Evolutionary conservation across 2,329 filamentous ascomycete genomes (phyloP).

Genomic region (Rhinocladiella similis): DNA sequence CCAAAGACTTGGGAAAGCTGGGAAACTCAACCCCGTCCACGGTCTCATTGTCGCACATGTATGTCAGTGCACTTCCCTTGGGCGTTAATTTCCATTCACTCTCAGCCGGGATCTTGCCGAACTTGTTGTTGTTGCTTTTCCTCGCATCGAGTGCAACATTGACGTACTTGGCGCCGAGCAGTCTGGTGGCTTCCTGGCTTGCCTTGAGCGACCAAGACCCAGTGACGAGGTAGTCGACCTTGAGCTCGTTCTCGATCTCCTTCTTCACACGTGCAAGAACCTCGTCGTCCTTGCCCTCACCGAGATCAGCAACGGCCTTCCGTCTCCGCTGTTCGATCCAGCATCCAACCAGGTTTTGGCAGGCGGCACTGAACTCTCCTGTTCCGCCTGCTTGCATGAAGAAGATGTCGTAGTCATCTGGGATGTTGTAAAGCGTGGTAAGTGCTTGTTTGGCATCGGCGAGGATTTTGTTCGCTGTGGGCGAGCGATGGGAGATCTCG

Average conservation of each 20-base stretch:
- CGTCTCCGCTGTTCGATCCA: conserved; percentile 74
- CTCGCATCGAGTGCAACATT: conserved; percentile 73
- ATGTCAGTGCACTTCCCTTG: conserved; percentile 68
- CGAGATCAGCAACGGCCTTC: conserved; percentile 57
- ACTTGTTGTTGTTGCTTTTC: conserved; percentile 72
- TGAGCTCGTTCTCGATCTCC: conserved; percentile 68
- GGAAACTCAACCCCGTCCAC: conserved; percentile 81
- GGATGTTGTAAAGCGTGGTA: conserved; percentile 73
- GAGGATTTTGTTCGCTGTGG: conserved; percentile 75
- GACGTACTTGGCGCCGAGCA: conserved; percentile 73
- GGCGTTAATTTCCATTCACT: conserved; percentile 72
- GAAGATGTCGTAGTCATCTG: conserved; percentile 77
- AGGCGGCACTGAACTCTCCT: conserved; percentile 79
- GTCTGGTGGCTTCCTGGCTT: conserved; percentile 73
- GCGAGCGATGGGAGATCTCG: conserved; percentile 86
- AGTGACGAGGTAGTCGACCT: conserved; percentile 86
- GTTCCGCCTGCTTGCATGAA: conserved; percentile 87
- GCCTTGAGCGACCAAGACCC: conserved; percentile 91
- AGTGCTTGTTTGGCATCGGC: conserved; percentile 75
- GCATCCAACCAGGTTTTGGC: conserved; percentile 79
- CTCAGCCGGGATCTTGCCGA: conserved; percentile 78
- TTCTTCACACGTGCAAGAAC: conserved; percentile 62
- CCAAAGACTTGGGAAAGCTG: conserved; percentile 65
- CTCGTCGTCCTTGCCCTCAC: conserved; percentile 47
- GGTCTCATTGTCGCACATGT: conserved; percentile 93